Evolutionary conservation across 2,329 filamentous ascomycete genomes (phyloP), one percentile per base, ranked within the genome.

Genomic region (Chrysosphaeria jannelii): DNA sequence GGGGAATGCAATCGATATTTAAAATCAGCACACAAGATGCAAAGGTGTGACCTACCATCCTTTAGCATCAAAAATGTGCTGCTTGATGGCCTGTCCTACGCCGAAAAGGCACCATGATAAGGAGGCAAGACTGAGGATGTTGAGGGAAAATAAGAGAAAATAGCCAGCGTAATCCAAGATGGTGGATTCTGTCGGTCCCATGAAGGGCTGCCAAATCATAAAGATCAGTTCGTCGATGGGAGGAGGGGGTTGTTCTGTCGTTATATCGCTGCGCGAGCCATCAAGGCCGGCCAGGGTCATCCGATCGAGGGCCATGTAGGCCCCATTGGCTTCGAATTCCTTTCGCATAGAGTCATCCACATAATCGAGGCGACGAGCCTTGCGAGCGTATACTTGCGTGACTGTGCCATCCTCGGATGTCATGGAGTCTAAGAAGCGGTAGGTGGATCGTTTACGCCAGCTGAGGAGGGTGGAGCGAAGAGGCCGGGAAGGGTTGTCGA

Each of bases 371-470:
- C 14, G 21, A 12, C 11, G n/a, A 13, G 20, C 24, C 18, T 25
- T 34, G 35, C 46, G 49, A 10, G 50, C 34, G 20, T 53, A 54
- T 0, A 46, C 47, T 37, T 53, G 50, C 47, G 48, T 47, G 3
- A 53, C 44, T 20, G 41, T 38, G 6, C 48, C 46, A 10, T 39
- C 31, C 2, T 36, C 30, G 3, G 37, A 38, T 1, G 37, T 30
- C 4, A 35, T 36, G 8, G 46, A 39, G 30, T 53, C 48, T 20
- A 50, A 26, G 25, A 53, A 31, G 15, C 28, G 31, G 47, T 48
- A 54, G 4, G 44, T 42, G 20, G 15, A 22, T 22, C 6, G 14
- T 10, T 2, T 20, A 22, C 9, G 9, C 23, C 8, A 26, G 27
- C 13, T 15, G n/a, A 7, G 22, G 13, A 12, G 26, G 15, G 14